A percentile compares a stretch with the other conserved stretches of the same genome.
These are phyloP conservation scores for Artemisia annua DNA, from an alignment of 129 eudicot genomes.

Conservation along the genomic window DNA sequence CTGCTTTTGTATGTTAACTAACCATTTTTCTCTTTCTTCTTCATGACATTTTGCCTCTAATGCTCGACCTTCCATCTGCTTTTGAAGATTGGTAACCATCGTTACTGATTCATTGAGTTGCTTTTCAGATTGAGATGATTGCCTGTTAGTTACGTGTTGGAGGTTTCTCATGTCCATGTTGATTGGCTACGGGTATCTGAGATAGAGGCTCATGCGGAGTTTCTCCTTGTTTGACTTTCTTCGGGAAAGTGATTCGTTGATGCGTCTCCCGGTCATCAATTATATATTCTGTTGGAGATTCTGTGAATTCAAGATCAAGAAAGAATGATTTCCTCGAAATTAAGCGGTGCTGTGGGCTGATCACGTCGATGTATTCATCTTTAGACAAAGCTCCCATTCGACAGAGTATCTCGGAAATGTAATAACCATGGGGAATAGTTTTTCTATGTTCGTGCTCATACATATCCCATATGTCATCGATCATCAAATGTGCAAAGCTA, in stretches of 20 bases:
- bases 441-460: neutral
- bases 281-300: slow-evolving; percentile 6
- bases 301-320: neutral
- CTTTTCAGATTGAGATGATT: neutral
- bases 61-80: neutral
- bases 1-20: neutral
- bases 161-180: neutral
- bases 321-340: neutral
- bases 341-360: neutral
- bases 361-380: neutral
- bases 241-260: slow-evolving; percentile 3
- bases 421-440: neutral
- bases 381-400: neutral
- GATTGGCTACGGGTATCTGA: neutral
- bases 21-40: neutral
- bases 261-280: neutral
- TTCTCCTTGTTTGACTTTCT: neutral
- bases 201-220: neutral
- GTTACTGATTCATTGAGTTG: neutral
- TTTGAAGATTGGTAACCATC: neutral
- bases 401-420: neutral
- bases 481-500: slow-evolving; percentile 17
- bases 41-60: neutral
- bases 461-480: slow-evolving; percentile 14
- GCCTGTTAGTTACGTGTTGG: neutral